Evolutionary conservation across 371 early-diverging fungal species (phyloP).

Genomic region (Apophysomyces variabilis): DNA sequence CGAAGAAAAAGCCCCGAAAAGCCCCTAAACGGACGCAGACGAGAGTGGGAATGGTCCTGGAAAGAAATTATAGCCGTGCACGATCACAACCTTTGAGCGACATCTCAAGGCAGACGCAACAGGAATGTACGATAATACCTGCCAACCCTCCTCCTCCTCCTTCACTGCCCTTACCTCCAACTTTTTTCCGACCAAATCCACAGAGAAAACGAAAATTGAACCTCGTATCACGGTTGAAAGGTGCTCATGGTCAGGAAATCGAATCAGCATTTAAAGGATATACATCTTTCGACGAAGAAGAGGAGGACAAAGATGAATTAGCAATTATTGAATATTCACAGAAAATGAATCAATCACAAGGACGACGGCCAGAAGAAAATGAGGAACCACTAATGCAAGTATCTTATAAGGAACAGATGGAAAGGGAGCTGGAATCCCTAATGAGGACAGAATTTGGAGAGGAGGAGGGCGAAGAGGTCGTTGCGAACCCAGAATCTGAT

Average conservation of each 20-base stretch:
- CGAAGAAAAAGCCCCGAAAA: not conserved
- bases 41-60: not conserved
- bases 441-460: conserved; percentile 11
- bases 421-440: conserved; percentile 7
- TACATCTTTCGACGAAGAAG: conserved; percentile 5
- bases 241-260: conserved; percentile 1
- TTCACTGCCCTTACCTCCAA: too few species aligned
- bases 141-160: not conserved
- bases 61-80: not conserved
- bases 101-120: not conserved
- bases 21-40: not conserved
- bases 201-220: conserved; percentile 10
- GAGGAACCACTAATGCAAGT: not conserved
- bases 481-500: not conserved
- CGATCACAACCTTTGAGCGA: not conserved
- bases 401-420: conserved; percentile 10
- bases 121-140: not conserved
- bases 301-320: not conserved
- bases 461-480: not conserved
- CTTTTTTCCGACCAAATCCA: not conserved
- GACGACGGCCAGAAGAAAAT: not conserved
- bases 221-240: conserved; percentile 10
- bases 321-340: not conserved
- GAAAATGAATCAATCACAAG: not conserved
- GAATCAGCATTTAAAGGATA: not conserved